Base-by-base conservation (phyloP, 768 basidiomycete species). In the Termitomyces sp. region DNA sequence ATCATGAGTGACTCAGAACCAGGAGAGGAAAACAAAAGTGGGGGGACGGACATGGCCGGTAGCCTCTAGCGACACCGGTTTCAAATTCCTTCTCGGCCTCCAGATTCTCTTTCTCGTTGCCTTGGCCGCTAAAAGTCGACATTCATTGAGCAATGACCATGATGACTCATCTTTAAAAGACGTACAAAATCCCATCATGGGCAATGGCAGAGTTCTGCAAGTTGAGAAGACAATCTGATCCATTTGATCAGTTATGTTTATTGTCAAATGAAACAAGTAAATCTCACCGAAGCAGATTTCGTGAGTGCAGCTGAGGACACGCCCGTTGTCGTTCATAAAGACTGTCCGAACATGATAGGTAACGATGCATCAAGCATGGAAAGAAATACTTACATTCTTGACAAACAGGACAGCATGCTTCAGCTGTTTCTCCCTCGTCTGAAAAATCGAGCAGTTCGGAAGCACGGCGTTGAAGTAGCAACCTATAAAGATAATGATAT, bases 271-370 rank as follows among this genome's bases (percentile, higher is more conserved):
- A 12, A 13, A 22, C 3, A 49, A n/a, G 12, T 18, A 3, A 6
- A 18, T 64, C 76, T 36, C 30, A 84, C 84, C 80, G 30, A 74
- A 76, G 64, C 90, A 91, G 37, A 88, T 78, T 55, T 85, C 82
- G 63, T 91, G 89, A 0, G 81, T 77, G 63, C 91, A 92, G 0
- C 71, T 67, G 10, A 91, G 76, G n/a, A 92, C 70, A 7, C 82
- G 76, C 1, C 86, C 85, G 57, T 76, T 83, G 49, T 79, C 73
- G 16, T 73, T 73, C 32, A 75, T 71, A 55, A 81, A 79, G 56
- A 81, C 82, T 82, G 60, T 51, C 8, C 20, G 44, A 57, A 36
- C 16, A 33, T 22, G 30, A 36, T 33, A 26, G 34, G 33, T 2
- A 10, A 32, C 3, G 24, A 12, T 6, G 5, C 4, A 48, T 36